phyloP scores from a whole-genome alignment of 208 protist genomes.

The Trypanosoma brucei region DNA sequence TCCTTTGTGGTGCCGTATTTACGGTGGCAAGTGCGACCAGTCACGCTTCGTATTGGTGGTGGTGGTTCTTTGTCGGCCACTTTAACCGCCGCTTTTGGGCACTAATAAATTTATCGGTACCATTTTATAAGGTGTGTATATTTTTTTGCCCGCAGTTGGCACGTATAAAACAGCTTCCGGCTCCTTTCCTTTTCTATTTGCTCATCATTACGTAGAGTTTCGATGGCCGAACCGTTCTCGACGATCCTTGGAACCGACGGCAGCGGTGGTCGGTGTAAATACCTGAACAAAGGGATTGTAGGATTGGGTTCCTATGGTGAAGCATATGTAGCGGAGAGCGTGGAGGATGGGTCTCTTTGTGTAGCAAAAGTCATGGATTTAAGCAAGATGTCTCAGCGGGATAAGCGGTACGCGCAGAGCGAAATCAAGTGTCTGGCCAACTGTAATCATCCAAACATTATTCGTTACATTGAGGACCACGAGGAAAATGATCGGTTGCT shows the following conservation, averaged over 20 bases:
- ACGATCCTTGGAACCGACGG: constrained; percentile 42
- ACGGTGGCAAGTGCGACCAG: too few relatives aligned
- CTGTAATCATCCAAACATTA: constrained; percentile 83
- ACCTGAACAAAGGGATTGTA: constrained; percentile 76
- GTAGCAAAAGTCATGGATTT: constrained; percentile 85
- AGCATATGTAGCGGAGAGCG: constrained; percentile 70
- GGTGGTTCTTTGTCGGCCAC: too few relatives aligned
- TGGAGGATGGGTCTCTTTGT: constrained; percentile 54
- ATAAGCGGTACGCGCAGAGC: constrained; percentile 78
- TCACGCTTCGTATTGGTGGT: too few relatives aligned
- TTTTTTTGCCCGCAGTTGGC: too few relatives aligned
- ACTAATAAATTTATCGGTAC: too few relatives aligned
- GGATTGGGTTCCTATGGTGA: constrained; percentile 85
- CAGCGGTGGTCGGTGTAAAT: constrained; percentile 46
- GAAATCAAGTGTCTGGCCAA: constrained; percentile 85
- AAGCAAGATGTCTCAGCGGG: constrained; percentile 76
- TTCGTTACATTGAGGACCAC: constrained; percentile 81
- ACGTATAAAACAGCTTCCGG: too few relatives aligned
- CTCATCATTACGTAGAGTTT: not conserved
- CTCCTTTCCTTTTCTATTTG: too few relatives aligned
- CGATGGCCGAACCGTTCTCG: constrained; percentile 17
- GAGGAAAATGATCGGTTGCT: constrained; percentile 75
- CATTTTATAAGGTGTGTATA: too few relatives aligned
- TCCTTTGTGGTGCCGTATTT: too few relatives aligned
- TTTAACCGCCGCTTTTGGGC: too few relatives aligned